Conservation (phyloP, 164 flowering plant species). For the Vitis rupestris region DNA sequence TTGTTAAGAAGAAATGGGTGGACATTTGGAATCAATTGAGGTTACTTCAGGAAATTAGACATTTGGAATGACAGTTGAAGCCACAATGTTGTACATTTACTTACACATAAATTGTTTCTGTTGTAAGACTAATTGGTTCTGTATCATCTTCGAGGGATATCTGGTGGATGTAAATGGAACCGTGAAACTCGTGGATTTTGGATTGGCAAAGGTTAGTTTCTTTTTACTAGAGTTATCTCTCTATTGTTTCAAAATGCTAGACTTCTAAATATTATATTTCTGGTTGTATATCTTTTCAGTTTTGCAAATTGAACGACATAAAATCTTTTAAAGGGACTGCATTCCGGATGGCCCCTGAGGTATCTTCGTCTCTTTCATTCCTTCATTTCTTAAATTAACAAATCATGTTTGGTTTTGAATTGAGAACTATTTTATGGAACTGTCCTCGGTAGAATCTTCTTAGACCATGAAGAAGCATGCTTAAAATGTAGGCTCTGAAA, state of each 20-base stretch:
- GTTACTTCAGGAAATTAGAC: too few species aligned
- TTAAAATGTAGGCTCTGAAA: too few species aligned
- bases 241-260: not conserved
- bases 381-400: too few species aligned
- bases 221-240: too few species aligned
- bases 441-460: too few species aligned
- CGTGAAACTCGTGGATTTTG: constrained; percentile 51
- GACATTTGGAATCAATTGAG: too few species aligned
- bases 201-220: constrained; percentile 20
- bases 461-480: too few species aligned
- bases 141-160: constrained; percentile 29
- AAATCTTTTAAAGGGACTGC: constrained; percentile 47
- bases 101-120: not conserved
- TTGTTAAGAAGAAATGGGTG: too few species aligned
- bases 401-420: too few species aligned
- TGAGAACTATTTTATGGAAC: too few species aligned
- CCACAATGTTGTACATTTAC: too few species aligned
- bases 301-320: constrained; percentile 37
- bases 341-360: constrained; percentile 55
- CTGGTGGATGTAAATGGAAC: constrained; percentile 39
- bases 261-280: not conserved
- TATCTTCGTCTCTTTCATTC: constrained; percentile 2
- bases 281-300: constrained; percentile 20
- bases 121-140: not conserved
- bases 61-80: too few species aligned